phyloP scores from a whole-genome alignment of 805 yeast genomes.

The Cyberlindnera misumaiensis region DNA sequence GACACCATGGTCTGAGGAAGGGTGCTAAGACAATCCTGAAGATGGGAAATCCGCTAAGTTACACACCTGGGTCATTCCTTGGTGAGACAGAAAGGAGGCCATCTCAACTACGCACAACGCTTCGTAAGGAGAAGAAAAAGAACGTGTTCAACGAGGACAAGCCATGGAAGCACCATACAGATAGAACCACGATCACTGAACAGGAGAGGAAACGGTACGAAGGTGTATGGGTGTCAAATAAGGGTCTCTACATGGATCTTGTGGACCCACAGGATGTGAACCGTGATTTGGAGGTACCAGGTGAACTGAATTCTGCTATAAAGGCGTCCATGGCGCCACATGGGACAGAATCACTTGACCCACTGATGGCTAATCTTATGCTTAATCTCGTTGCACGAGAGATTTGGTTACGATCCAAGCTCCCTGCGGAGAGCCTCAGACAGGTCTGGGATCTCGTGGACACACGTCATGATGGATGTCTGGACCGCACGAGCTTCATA shows the following conservation, averaged over 20 bases:
- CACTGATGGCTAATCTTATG: slow-evolving; percentile 23
- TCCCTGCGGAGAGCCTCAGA: slow-evolving; percentile 53
- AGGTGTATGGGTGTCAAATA: slow-evolving; percentile 89
- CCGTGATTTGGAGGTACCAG: slow-evolving; percentile 13
- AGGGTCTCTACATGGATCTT: slow-evolving; percentile 49
- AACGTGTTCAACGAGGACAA: slow-evolving; percentile 72
- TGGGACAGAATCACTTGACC: slow-evolving; percentile 18
- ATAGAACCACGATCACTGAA: slow-evolving; percentile 43
- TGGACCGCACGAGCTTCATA: slow-evolving; percentile 74
- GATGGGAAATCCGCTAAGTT: slow-evolving; percentile 15
- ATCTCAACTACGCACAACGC: slow-evolving; percentile 21
- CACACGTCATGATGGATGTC: slow-evolving; percentile 58
- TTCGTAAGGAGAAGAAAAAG: slow-evolving; percentile 21
- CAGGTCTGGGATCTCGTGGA: slow-evolving; percentile 72
- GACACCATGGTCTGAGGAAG: slow-evolving; percentile 11
- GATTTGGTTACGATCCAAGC: slow-evolving; percentile 73
- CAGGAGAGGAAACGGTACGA: slow-evolving; percentile 84
- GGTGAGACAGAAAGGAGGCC: slow-evolving; percentile 8
- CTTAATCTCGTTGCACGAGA: slow-evolving; percentile 54
- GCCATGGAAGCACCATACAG: slow-evolving; percentile 88
- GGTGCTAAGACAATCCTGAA: slow-evolving; percentile 21
- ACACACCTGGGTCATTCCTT: slow-evolving; percentile 1
- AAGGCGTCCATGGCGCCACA: slow-evolving; percentile 22
- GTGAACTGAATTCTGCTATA: slow-evolving; percentile 21
- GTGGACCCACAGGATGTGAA: slow-evolving; percentile 14